Percentiles rank a stretch among this genome's conserved stretches.
These are phyloP conservation scores for Wallacemonas sp. DNA, from an alignment of 208 protist genomes.

Conservation along the genomic window DNA sequence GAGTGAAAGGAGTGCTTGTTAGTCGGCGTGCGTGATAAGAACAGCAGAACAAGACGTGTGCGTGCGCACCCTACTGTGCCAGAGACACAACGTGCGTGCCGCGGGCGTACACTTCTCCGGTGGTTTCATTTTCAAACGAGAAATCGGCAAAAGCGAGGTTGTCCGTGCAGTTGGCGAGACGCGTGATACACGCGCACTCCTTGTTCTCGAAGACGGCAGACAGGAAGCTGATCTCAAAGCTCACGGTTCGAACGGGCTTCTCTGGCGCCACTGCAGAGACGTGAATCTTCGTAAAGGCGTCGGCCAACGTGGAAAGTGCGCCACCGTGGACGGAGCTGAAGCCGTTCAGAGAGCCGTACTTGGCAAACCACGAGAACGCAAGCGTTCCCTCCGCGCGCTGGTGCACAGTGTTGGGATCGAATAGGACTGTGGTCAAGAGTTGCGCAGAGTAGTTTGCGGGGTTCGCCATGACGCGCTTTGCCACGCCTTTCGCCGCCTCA, in stretches of 20 bases:
- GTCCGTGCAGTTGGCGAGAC: slow-evolving; percentile 40
- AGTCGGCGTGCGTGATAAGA: no score
- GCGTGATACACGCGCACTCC: slow-evolving; percentile 73
- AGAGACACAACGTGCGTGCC: slow-evolving; percentile 73
- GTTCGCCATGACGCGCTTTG: slow-evolving; percentile 36
- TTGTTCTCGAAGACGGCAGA: slow-evolving; percentile 64
- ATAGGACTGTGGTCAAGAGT: slow-evolving; percentile 61
- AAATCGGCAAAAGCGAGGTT: slow-evolving; percentile 72
- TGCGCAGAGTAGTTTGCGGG: slow-evolving; percentile 45
- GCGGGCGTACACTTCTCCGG: slow-evolving; percentile 63
- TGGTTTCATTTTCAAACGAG: slow-evolving; percentile 65
- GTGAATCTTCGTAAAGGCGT: slow-evolving; percentile 84
- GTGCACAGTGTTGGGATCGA: slow-evolving; percentile 45
- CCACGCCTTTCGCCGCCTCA: slow-evolving; percentile 32
- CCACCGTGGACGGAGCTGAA: slow-evolving; percentile 86
- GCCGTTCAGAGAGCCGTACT: slow-evolving; percentile 55
- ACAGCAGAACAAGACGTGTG: neutral
- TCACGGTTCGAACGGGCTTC: slow-evolving; percentile 39
- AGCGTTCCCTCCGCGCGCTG: slow-evolving; percentile 44
- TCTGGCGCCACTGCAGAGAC: slow-evolving; percentile 27
- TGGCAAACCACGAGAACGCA: slow-evolving; percentile 66
- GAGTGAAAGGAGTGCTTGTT: no score
- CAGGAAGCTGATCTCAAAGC: slow-evolving; percentile 86
- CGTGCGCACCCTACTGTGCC: neutral
- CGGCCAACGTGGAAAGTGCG: slow-evolving; percentile 78